Conservation (phyloP, 768 basidiomycete species). For the Hortiboletus flavorubellus region DNA sequence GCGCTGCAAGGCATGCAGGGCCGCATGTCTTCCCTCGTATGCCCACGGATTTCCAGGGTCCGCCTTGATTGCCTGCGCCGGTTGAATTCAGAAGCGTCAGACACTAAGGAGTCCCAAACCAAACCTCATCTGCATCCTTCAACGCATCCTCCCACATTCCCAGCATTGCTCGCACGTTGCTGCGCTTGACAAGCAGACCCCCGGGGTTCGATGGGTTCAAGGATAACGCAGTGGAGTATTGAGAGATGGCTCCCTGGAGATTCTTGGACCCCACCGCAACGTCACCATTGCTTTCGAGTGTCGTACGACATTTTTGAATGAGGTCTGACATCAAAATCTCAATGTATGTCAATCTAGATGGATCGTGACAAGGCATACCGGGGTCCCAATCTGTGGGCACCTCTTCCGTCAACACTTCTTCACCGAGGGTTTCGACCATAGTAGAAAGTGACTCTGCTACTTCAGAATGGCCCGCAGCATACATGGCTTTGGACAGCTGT, state of each 20-base stretch:
- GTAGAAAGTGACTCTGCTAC: background rate
- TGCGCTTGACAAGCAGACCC: conserved; percentile 7
- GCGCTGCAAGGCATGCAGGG: background rate
- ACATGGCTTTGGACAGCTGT: background rate
- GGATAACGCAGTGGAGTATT: conserved; percentile 3
- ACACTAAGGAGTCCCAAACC: accelerated
- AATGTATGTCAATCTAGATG: no score
- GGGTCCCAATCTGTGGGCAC: background rate
- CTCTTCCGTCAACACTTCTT: background rate
- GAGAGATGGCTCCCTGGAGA: background rate
- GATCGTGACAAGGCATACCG: no score
- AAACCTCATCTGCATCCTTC: conserved; percentile 12
- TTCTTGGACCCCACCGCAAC: background rate
- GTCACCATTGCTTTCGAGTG: background rate
- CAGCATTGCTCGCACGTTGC: background rate
- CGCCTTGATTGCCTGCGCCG: background rate
- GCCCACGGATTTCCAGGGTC: background rate
- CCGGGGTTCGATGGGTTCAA: background rate
- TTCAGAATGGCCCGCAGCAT: background rate
- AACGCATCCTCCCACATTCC: conserved; percentile 7
- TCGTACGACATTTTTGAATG: background rate
- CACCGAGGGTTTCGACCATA: background rate
- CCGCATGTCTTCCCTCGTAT: conserved; percentile 2
- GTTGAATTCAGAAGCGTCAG: background rate
- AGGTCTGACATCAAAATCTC: no score